Base-by-base conservation (phyloP, 106 monocot genomes). In the Allium fistulosum region DNA sequence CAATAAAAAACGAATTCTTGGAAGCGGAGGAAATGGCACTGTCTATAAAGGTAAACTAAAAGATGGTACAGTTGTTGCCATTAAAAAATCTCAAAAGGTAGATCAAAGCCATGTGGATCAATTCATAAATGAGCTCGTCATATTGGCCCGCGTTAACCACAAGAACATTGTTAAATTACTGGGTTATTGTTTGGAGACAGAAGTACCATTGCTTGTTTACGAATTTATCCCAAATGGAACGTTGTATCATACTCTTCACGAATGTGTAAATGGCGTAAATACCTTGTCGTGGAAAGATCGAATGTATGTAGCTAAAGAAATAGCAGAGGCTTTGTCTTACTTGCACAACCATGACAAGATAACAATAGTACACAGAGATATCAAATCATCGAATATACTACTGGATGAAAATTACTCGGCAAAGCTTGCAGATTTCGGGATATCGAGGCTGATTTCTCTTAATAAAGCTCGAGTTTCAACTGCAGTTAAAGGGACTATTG, bases 321-420 rank as follows among this genome's bases (percentile, higher is more conserved):
- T 76, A 4, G 78, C 85, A 11, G 75, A 15, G 18, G 85, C 81
- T 7, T 68, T 85, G 1, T 71, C 81, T 17, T 81, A 85, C 57
- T 67, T 85, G 14, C 85, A 85, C 49, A 81, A 68, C 10, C 56
- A 71, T 4, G 48, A 67, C 11, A n/a, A 53, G 1, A 58, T 26
- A 4, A 72, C 78, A 4, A 85, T 85, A 49, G 28, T 78, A 58
- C 85, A 85, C 75, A 46, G 85, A 17, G 85, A 85, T 59, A 72
- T 85, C 17, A 85, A 85, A 66, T 72, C 78, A 2, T n/a, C 73
- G 0, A 85, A 79, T 78, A 85, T 81, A 46, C 72, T 85, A 9
- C 17, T 69, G 8, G 69, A 69, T 46, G 57, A 69, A 5, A 58
- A 69, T n/a, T 11, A 47, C 11, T 47, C n/a, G 3, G 69, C 17